Evolutionary conservation across 371 early-diverging fungal species (phyloP).

Genomic region (Syncephalastrum monosporum): DNA sequence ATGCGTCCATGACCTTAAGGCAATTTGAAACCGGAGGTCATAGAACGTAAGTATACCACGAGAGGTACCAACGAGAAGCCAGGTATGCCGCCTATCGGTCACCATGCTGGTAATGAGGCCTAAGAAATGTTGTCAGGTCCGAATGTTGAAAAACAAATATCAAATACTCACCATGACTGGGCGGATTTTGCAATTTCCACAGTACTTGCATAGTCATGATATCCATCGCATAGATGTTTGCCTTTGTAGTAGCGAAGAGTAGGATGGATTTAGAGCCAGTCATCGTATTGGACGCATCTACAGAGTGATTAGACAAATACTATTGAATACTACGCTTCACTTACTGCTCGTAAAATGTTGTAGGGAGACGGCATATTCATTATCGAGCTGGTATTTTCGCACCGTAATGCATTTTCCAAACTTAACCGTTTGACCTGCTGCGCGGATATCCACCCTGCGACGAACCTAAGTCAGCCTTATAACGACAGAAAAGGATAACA

Average conservation of each 20-base stretch:
- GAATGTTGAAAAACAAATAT: background rate
- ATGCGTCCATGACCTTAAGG: constrained; percentile 79
- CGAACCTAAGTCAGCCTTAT: constrained; percentile 2
- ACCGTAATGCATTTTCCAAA: constrained; percentile 64
- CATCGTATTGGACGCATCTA: constrained; percentile 45
- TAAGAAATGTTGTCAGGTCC: constrained; percentile 9
- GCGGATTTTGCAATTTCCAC: constrained; percentile 64
- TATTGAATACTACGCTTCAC: constrained; percentile 4
- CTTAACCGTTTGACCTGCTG: constrained; percentile 47
- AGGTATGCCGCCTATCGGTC: constrained; percentile 61
- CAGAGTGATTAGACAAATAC: background rate
- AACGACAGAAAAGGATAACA: background rate
- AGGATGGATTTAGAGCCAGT: constrained; percentile 73
- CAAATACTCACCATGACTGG: constrained; percentile 47
- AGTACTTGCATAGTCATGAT: constrained; percentile 68
- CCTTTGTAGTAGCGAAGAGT: constrained; percentile 75
- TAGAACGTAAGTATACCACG: constrained; percentile 81
- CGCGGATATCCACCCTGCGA: constrained; percentile 34
- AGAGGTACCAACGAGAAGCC: constrained; percentile 80
- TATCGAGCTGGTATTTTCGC: constrained; percentile 51
- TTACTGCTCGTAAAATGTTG: constrained; percentile 75
- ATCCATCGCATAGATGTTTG: constrained; percentile 76
- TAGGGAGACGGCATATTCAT: constrained; percentile 69
- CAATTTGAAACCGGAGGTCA: constrained; percentile 83
- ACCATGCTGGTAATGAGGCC: constrained; percentile 73